Percentiles rank a stretch among this genome's conserved stretches.
phyloP scores from a whole-genome alignment of 2,329 filamentous ascomycete species.

The Penicillium freii region DNA sequence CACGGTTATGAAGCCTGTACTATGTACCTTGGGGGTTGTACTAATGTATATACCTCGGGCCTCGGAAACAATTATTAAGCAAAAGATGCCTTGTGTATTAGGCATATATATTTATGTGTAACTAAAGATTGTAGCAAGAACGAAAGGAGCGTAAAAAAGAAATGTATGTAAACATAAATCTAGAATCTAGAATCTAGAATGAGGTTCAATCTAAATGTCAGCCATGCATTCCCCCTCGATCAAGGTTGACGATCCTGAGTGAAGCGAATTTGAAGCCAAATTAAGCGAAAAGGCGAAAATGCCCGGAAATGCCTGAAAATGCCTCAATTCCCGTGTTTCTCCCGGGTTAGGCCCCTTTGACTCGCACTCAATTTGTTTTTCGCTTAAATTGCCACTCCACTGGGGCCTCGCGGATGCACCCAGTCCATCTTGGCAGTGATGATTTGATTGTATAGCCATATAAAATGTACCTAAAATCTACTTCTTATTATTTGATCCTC shows the following conservation, averaged over 20 bases:
- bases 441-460: slow-evolving; percentile 14
- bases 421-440: slow-evolving; percentile 19
- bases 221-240: background rate
- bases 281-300: slow-evolving; percentile 6
- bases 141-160: no score
- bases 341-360: slow-evolving; percentile 31
- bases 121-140: background rate
- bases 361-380: slow-evolving; percentile 33
- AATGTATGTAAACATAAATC: no score
- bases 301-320: slow-evolving; percentile 9
- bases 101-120: background rate
- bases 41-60: background rate
- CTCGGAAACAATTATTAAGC: background rate
- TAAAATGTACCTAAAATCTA: slow-evolving; percentile 15
- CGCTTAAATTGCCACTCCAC: slow-evolving; percentile 18
- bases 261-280: slow-evolving; percentile 12
- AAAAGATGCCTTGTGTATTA: background rate
- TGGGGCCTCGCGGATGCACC: slow-evolving; percentile 33
- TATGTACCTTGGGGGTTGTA: background rate
- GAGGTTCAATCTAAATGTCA: background rate
- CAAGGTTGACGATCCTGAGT: slow-evolving; percentile 7
- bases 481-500: background rate
- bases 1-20: background rate
- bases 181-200: background rate
- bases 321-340: background rate